Percentiles rank a stretch among this genome's conserved stretches.
These are phyloP conservation scores for Fusarium sp. DNA, from an alignment of 2,329 filamentous ascomycete species.

Conservation along the genomic window DNA sequence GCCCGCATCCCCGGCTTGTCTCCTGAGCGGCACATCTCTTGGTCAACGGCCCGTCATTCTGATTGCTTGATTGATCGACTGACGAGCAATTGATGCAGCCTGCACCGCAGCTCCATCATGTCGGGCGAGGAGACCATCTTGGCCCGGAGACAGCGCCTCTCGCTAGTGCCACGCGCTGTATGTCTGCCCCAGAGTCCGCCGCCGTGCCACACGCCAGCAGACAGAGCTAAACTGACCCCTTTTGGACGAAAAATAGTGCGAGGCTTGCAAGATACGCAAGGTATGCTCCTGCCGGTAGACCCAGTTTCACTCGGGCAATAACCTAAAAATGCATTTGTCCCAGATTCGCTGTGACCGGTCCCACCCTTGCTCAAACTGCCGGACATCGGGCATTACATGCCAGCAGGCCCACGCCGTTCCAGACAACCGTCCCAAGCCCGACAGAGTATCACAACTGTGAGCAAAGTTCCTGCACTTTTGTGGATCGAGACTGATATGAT, in stretches of 20 bases:
- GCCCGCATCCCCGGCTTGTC: slow-evolving; percentile 5
- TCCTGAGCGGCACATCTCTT: not conserved
- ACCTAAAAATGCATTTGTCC: too few species aligned
- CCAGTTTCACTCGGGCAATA: too few species aligned
- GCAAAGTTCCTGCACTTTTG: not conserved
- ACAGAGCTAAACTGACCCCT: slow-evolving; percentile 7
- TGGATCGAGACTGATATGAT: not conserved
- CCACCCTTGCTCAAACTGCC: slow-evolving; percentile 35
- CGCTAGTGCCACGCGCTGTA: slow-evolving; percentile 35
- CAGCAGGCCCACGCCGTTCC: slow-evolving; percentile 26
- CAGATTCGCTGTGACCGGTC: slow-evolving; percentile 38
- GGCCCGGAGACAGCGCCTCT: slow-evolving; percentile 29
- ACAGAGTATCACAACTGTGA: slow-evolving; percentile 34
- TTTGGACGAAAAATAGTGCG: slow-evolving; percentile 20
- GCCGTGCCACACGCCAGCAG: too few species aligned
- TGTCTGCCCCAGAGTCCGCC: not conserved
- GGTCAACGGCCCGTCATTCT: not conserved
- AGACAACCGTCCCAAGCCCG: slow-evolving; percentile 25
- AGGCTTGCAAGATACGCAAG: slow-evolving; percentile 40
- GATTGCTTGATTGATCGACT: not conserved
- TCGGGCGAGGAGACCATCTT: slow-evolving; percentile 35
- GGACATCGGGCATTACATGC: slow-evolving; percentile 31
- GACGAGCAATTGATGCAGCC: not conserved
- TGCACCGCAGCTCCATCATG: slow-evolving; percentile 11
- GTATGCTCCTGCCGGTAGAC: not conserved